These are phyloP conservation scores for Margaritispora aquatica DNA, from an alignment of 495 filamentous ascomycete species.

Conservation along the genomic window DNA sequence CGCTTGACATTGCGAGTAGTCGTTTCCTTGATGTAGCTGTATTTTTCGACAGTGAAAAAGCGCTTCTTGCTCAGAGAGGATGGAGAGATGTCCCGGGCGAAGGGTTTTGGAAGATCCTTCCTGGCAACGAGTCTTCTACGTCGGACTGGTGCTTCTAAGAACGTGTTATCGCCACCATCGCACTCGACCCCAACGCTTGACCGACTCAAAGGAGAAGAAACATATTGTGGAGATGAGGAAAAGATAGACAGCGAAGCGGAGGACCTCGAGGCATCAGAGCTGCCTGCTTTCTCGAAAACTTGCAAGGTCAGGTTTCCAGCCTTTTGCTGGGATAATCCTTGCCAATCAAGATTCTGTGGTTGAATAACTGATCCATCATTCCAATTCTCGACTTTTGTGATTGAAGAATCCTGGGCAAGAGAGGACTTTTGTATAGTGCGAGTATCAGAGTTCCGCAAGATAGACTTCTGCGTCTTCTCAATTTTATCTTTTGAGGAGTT, in stretches of 20 bases:
- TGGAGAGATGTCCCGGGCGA: not conserved
- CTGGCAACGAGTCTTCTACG: not conserved
- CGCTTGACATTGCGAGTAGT: not conserved
- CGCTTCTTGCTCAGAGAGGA: not conserved
- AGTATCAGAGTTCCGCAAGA: no score
- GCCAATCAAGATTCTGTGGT: slow-evolving; percentile 49
- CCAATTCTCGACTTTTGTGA: slow-evolving; percentile 51
- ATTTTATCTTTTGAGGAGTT: no score
- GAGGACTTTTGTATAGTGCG: no score
- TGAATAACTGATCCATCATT: slow-evolving; percentile 54
- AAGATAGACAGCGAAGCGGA: slow-evolving; percentile 31
- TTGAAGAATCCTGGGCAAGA: no score
- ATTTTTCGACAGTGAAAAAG: not conserved
- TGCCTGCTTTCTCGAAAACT: slow-evolving; percentile 52
- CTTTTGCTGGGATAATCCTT: slow-evolving; percentile 44
- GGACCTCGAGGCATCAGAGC: slow-evolving; percentile 53
- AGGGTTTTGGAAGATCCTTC: not conserved
- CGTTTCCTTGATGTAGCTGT: not conserved
- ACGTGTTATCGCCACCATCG: no score
- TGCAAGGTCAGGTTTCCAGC: slow-evolving; percentile 48
- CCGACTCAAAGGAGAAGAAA: no score
- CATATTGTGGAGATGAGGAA: slow-evolving; percentile 11
- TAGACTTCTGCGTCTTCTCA: no score
- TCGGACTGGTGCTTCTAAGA: not conserved
- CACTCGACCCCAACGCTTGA: no score